Evolutionary conservation across 2,329 filamentous ascomycete species (phyloP).

Genomic region (Aspergillus candidus): DNA sequence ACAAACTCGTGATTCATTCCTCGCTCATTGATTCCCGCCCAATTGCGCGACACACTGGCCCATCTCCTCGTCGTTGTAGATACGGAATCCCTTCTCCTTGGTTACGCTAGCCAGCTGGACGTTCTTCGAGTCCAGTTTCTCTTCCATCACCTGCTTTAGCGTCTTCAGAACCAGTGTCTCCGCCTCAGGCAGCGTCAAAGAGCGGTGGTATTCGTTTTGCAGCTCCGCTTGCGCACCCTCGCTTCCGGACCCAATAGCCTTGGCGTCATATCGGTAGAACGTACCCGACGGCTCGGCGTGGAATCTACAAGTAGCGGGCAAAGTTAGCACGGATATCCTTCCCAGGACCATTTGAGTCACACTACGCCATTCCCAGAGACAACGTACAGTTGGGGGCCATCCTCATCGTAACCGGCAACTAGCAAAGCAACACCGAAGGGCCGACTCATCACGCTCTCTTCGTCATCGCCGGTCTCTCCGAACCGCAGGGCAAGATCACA

Average conservation of each 20-base stretch:
- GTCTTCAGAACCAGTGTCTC: slow-evolving; percentile 96
- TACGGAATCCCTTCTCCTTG: slow-evolving; percentile 94
- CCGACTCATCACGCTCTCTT: slow-evolving; percentile 97
- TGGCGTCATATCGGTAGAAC: slow-evolving; percentile 98
- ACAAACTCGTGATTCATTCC: slow-evolving; percentile 11
- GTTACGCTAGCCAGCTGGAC: slow-evolving; percentile 97
- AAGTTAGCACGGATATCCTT: too few species aligned
- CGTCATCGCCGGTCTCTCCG: slow-evolving; percentile 92
- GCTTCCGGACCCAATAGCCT: slow-evolving; percentile 94
- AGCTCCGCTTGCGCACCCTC: slow-evolving; percentile 97
- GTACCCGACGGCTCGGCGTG: slow-evolving; percentile 97
- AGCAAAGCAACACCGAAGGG: slow-evolving; percentile 94
- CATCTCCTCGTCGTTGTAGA: slow-evolving; percentile 99
- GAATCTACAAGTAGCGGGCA: slow-evolving; percentile 51
- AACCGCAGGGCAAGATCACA: slow-evolving; percentile 95
- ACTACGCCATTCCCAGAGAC: too few species aligned
- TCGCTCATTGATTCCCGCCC: slow-evolving; percentile 38
- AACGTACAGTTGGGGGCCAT: slow-evolving; percentile 78
- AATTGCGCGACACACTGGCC: slow-evolving; percentile 75
- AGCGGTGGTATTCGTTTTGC: slow-evolving; percentile 99
- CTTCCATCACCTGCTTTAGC: slow-evolving; percentile 99
- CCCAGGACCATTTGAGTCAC: too few species aligned
- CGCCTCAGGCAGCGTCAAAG: slow-evolving; percentile 83
- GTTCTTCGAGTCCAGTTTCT: slow-evolving; percentile 98
- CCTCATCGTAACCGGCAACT: slow-evolving; percentile 95